phyloP scores from a whole-genome alignment of 352 stramenopile species.

The Globisporangium nodosum region DNA sequence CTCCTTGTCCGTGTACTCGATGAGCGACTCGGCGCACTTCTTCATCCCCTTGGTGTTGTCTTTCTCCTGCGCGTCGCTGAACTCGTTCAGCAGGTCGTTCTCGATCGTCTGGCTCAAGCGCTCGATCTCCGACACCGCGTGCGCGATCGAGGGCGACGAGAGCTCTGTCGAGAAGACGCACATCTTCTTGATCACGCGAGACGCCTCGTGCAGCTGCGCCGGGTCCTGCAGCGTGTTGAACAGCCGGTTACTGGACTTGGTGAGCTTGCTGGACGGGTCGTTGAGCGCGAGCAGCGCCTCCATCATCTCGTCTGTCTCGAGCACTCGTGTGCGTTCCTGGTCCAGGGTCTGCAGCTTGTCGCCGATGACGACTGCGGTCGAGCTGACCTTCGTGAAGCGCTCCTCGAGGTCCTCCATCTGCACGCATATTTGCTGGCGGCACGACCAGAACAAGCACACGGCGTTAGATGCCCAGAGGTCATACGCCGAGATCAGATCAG shows the following conservation, averaged over 20 bases:
- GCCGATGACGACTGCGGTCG: conserved; percentile 68
- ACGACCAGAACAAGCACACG: conserved; percentile 7
- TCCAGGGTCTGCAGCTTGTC: conserved; percentile 63
- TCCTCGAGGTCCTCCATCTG: conserved; percentile 84
- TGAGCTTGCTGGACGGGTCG: conserved; percentile 43
- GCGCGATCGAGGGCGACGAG: conserved; percentile 45
- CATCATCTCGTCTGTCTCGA: conserved; percentile 77
- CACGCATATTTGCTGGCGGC: conserved; percentile 50
- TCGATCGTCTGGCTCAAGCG: conserved; percentile 70
- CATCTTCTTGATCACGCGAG: conserved; percentile 70
- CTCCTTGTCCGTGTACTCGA: conserved; percentile 81
- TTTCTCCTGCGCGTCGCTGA: conserved; percentile 66
- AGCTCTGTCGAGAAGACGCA: conserved; percentile 63
- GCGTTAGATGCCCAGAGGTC: not conserved
- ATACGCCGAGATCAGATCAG: not conserved
- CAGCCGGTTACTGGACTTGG: conserved; percentile 53
- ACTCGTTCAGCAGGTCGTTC: conserved; percentile 66
- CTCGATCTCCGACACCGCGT: conserved; percentile 66
- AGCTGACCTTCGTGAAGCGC: conserved; percentile 83
- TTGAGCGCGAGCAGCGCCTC: conserved; percentile 72
- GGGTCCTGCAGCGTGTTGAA: conserved; percentile 66
- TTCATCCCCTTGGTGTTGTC: conserved; percentile 41
- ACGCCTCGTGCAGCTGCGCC: conserved; percentile 62
- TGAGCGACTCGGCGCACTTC: conserved; percentile 58
- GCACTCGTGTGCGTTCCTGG: conserved; percentile 49